These are phyloP conservation scores for Rosa lucieae DNA, from an alignment of 306 rosid species.

Conservation along the genomic window DNA sequence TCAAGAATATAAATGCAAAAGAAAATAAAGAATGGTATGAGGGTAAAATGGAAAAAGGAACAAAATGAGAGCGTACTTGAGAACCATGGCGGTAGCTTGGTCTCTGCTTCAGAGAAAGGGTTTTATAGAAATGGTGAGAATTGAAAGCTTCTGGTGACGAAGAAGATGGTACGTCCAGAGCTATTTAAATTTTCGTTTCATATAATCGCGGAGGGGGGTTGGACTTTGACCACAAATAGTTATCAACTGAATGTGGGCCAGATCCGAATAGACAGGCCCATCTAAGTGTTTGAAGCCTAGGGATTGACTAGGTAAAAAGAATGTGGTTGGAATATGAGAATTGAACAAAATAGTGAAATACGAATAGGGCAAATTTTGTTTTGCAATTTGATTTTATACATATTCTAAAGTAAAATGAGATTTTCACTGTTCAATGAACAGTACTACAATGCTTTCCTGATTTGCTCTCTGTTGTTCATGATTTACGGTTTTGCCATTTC, in stretches of 20 bases:
- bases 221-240: background rate
- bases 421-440: too few species aligned
- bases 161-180: background rate
- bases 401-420: too few species aligned
- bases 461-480: too few species aligned
- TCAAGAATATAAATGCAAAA: background rate
- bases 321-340: too few species aligned
- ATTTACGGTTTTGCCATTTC: too few species aligned
- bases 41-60: background rate
- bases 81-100: conserved; percentile 54
- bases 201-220: background rate
- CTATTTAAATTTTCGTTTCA: background rate
- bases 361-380: too few species aligned
- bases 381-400: too few species aligned
- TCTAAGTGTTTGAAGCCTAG: background rate
- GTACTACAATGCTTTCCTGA: too few species aligned
- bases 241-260: background rate
- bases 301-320: background rate
- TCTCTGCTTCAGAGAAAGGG: conserved; percentile 9
- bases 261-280: background rate
- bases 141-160: background rate
- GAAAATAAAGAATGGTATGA: background rate
- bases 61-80: conserved; percentile 41
- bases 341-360: too few species aligned
- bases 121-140: too few species aligned